Percentiles rank a stretch among this genome's conserved stretches.
Conservation (phyloP, 306 rosid species). For the Amphicarpaea edgeworthii region DNA sequence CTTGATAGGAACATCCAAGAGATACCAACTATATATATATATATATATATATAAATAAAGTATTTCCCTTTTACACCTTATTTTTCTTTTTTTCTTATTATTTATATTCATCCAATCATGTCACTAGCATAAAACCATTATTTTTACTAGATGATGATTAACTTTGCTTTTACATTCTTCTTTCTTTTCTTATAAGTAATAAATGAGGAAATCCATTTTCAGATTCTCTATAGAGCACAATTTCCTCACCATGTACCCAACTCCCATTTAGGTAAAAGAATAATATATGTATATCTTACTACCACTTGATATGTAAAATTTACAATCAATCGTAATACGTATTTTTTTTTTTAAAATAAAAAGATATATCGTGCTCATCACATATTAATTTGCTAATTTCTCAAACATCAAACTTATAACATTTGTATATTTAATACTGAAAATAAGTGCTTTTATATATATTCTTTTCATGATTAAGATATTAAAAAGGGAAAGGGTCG, state of each 20-base stretch:
- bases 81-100: too few relatives aligned
- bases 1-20: too few relatives aligned
- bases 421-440: not conserved
- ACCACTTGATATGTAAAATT: too few relatives aligned
- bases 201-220: not conserved
- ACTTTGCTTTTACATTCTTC: not conserved
- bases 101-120: not conserved
- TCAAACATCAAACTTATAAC: not conserved
- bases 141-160: not conserved
- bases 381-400: not conserved
- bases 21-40: too few relatives aligned
- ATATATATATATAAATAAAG: too few relatives aligned
- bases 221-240: not conserved
- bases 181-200: not conserved
- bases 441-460: not conserved
- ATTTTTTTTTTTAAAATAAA: too few relatives aligned
- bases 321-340: not conserved
- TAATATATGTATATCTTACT: too few relatives aligned
- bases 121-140: not conserved
- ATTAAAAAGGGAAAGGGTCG: conserved; percentile 44
- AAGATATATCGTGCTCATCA: not conserved
- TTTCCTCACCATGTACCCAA: not conserved
- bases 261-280: not conserved
- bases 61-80: too few relatives aligned
- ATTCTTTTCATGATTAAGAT: conserved; percentile 37